Evolutionary conservation across 2,329 filamentous ascomycete genomes (phyloP).

Genomic region (Waltergamsia citrina): DNA sequence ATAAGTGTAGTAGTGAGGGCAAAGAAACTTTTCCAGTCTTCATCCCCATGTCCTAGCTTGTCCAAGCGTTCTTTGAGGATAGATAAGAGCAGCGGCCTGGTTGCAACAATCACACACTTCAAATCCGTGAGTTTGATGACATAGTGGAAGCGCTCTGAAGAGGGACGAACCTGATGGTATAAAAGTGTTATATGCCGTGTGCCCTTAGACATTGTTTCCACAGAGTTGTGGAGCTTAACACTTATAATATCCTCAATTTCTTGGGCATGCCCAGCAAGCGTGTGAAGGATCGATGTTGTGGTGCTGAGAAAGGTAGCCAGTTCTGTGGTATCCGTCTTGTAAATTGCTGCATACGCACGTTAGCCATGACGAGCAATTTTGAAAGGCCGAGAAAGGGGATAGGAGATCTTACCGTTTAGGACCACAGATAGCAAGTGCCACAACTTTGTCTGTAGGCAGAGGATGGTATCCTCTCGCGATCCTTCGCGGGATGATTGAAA

Average conservation of each 20-base stretch:
- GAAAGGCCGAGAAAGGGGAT: not conserved
- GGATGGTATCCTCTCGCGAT: slow-evolving; percentile 16
- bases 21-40: slow-evolving; percentile 22
- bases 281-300: slow-evolving; percentile 24
- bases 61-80: slow-evolving; percentile 25
- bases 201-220: slow-evolving; percentile 23
- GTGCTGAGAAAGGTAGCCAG: slow-evolving; percentile 22
- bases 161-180: slow-evolving; percentile 23
- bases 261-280: slow-evolving; percentile 23
- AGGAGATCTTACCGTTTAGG: slow-evolving; percentile 17
- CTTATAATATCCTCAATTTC: slow-evolving; percentile 26
- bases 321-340: slow-evolving; percentile 21
- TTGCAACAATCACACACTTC: slow-evolving; percentile 28
- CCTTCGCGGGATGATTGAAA: slow-evolving; percentile 15
- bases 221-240: slow-evolving; percentile 19
- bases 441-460: slow-evolving; percentile 24
- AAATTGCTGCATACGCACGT: slow-evolving; percentile 16
- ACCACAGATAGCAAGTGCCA: slow-evolving; percentile 24
- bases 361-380: not conserved
- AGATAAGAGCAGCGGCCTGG: slow-evolving; percentile 24
- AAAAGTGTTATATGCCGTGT: slow-evolving; percentile 25
- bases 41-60: slow-evolving; percentile 11
- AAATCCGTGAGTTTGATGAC: not conserved
- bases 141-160: fast-evolving
- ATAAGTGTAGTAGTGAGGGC: slow-evolving; percentile 22